Evolutionary conservation across 2,329 filamentous ascomycete genomes (phyloP), one percentile per base, ranked within the genome.

Genomic region (Lomentospora prolificans): DNA sequence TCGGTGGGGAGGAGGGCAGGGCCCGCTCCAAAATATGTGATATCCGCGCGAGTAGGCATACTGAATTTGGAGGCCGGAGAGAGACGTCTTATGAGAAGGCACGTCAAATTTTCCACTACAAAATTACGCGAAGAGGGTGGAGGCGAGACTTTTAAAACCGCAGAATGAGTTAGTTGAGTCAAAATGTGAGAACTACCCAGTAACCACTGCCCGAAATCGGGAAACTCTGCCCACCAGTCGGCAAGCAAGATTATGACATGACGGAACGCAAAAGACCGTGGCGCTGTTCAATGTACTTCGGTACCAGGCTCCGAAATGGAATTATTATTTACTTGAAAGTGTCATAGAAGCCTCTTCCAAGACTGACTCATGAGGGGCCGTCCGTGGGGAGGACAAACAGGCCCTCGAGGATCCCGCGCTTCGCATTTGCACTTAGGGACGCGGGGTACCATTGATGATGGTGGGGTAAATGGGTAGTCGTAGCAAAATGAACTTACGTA

Each of bases 1-100:
- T 81, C 72, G 10, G 89, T 95, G 24, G 91, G 91, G 17, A 97
- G 79, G 30, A 83, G 76, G n/a, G 92, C 90, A 51, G 92, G 92
- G 60, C 92, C 92, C 55, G 92, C 91, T 59, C 91, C 90, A 64
- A 95, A 96, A 72, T 54, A 22, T 4, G 44, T 48, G 14, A 48
- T 48, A 60, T 92, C 85, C 63, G 82, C 77, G 70, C 89, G 79
- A 60, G 81, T 75, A 64, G 86, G 85, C 88, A 92, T 89, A 53
- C 9, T 58, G 53, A 27, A 9, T 28, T n/a, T 5, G 14, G n/a
- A 19, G 30, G 30, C 12, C 30, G 30, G 30, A 33, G 50, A 33
- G 36, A 7, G 5, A 14, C 5, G 3, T n/a, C 33, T 39, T 39
- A n/a, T n/a, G n/a, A n/a, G 17, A 39, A 17, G 33, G 14, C 14